These are phyloP conservation scores for Pleurotus ostreatus DNA, from an alignment of 768 basidiomycete genomes.

Conservation along the genomic window DNA sequence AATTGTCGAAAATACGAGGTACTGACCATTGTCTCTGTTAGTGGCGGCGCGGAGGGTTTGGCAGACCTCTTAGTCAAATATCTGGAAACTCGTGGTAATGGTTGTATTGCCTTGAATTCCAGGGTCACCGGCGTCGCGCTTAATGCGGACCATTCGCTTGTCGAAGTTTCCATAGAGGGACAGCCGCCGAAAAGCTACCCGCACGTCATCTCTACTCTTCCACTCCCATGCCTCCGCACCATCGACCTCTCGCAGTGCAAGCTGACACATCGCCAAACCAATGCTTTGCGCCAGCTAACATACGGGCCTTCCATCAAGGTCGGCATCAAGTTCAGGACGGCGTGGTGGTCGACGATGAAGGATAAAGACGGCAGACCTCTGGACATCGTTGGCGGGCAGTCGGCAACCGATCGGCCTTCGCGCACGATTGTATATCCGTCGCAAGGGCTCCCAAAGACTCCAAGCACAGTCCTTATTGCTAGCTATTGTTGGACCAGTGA, in stretches of 20 bases:
- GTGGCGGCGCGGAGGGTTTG: slow-evolving; percentile 18
- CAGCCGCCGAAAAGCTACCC: slow-evolving; percentile 6
- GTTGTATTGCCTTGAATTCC: background rate
- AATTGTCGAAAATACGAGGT: too few relatives aligned
- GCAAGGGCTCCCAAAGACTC: slow-evolving; percentile 21
- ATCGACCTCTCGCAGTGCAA: slow-evolving; percentile 20
- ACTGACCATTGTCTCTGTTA: background rate
- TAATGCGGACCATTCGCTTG: too few relatives aligned
- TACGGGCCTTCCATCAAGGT: slow-evolving; percentile 31
- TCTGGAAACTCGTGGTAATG: slow-evolving; percentile 1
- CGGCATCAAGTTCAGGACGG: slow-evolving; percentile 28
- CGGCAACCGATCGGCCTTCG: slow-evolving; percentile 22
- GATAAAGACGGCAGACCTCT: slow-evolving; percentile 16
- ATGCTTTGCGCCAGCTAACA: slow-evolving; percentile 25
- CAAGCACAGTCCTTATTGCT: slow-evolving; percentile 30
- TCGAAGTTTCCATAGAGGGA: background rate
- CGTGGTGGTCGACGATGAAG: slow-evolving; percentile 29
- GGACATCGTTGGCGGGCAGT: slow-evolving; percentile 35
- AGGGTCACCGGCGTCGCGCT: slow-evolving; percentile 12
- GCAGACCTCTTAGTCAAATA: slow-evolving; percentile 20
- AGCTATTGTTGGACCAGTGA: slow-evolving; percentile 39
- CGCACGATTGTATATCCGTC: slow-evolving; percentile 42
- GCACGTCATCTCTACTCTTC: slow-evolving; percentile 28
- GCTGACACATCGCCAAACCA: slow-evolving; percentile 25
- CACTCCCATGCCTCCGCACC: slow-evolving; percentile 24